These are phyloP conservation scores for Aureobasidium uvarum DNA, from an alignment of 2,329 filamentous ascomycete species.

Conservation along the genomic window DNA sequence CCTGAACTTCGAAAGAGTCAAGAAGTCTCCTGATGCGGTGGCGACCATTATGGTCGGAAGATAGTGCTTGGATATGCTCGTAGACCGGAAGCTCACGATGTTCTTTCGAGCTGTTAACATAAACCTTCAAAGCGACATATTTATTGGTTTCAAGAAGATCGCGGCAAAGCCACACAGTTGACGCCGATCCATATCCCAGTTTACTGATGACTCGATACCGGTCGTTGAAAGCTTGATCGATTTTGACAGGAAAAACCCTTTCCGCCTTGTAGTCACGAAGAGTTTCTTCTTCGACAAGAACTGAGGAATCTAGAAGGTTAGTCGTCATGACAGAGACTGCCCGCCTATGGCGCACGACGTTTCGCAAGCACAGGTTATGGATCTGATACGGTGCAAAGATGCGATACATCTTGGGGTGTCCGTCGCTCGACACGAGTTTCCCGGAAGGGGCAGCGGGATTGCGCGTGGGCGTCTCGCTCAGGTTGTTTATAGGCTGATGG, in stretches of 20 bases:
- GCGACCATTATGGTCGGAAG: slow-evolving; percentile 35
- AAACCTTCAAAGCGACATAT: slow-evolving; percentile 41
- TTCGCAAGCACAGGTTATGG: neutral
- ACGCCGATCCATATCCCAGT: slow-evolving; percentile 45
- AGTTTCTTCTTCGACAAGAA: slow-evolving; percentile 35
- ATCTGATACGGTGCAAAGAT: neutral
- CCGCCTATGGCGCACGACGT: slow-evolving; percentile 4
- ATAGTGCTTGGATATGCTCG: slow-evolving; percentile 33
- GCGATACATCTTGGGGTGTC: neutral
- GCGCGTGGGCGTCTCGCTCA: slow-evolving; percentile 8
- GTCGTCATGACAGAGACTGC: slow-evolving; percentile 1
- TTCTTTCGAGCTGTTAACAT: slow-evolving; percentile 35
- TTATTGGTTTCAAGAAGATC: slow-evolving; percentile 37
- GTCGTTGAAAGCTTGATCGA: slow-evolving; percentile 38
- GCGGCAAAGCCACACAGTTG: slow-evolving; percentile 47
- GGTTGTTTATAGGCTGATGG: neutral
- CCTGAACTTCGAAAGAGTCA: slow-evolving; percentile 40
- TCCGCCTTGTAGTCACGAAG: slow-evolving; percentile 34
- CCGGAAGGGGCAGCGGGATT: neutral
- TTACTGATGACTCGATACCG: slow-evolving; percentile 46
- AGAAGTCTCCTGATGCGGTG: slow-evolving; percentile 38
- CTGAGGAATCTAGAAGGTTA: slow-evolving; percentile 6
- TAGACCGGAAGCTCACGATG: slow-evolving; percentile 39
- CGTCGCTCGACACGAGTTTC: neutral
- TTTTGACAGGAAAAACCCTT: slow-evolving; percentile 41